phyloP scores from a whole-genome alignment of 2,329 filamentous ascomycete genomes.

The Xylaria sp. region DNA sequence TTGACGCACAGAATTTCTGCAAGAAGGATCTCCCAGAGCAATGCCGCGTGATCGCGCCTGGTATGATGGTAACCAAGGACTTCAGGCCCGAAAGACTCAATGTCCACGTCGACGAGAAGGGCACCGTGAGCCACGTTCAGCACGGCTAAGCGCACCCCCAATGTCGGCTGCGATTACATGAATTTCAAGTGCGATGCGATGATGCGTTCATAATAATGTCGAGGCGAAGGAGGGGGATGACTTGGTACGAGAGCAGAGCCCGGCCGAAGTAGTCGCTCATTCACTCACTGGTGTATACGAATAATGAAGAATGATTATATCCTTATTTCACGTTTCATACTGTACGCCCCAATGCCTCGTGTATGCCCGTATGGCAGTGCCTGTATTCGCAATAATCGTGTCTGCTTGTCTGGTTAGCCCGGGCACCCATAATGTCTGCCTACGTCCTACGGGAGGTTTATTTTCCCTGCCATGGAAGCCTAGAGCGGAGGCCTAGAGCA shows the following conservation, averaged over 20 bases:
- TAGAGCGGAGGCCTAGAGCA: neutral
- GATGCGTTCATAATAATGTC: slow-evolving; percentile 2
- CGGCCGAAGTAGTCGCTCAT: neutral
- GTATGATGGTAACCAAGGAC: slow-evolving; percentile 64
- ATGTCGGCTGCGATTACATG: neutral
- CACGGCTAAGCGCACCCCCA: slow-evolving; percentile 52
- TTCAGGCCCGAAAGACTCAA: slow-evolving; percentile 61
- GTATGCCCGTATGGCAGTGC: neutral
- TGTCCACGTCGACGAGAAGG: slow-evolving; percentile 64
- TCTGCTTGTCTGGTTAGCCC: neutral
- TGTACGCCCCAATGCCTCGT: neutral
- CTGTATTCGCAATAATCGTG: neutral
- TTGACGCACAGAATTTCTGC: slow-evolving; percentile 58
- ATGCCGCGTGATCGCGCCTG: slow-evolving; percentile 62
- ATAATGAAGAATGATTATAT: slow-evolving; percentile 19
- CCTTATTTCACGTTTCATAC: neutral
- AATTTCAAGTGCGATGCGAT: neutral
- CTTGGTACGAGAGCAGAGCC: neutral
- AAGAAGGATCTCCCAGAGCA: slow-evolving; percentile 64
- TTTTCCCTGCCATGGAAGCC: neutral
- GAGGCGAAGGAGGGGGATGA: neutral
- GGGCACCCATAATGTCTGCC: too few species aligned
- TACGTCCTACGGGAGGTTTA: too few species aligned
- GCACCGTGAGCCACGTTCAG: slow-evolving; percentile 63
- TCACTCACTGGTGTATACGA: slow-evolving; percentile 12